Conservation (phyloP, 208 protist genomes). For the Trypanosoma platydactyli region DNA sequence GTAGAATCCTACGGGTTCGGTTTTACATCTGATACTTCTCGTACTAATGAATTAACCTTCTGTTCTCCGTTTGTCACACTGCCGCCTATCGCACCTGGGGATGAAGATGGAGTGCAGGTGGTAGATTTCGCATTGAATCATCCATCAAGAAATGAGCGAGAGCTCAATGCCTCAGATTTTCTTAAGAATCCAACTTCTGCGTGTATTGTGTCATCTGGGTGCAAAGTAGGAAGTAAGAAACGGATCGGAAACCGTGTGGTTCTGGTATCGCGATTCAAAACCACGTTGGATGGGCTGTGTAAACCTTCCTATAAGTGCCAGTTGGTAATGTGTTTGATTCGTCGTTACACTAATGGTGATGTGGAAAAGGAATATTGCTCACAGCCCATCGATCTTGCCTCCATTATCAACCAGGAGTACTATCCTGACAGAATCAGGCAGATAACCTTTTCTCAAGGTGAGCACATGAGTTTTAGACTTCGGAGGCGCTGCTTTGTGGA, state of each 20-base stretch:
- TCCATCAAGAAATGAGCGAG: slow-evolving; percentile 38
- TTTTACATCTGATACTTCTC: slow-evolving; percentile 52
- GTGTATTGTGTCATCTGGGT: slow-evolving; percentile 56
- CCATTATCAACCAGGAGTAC: slow-evolving; percentile 56
- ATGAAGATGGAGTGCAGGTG: slow-evolving; percentile 26
- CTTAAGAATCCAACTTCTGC: slow-evolving; percentile 47
- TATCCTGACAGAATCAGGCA: slow-evolving; percentile 42
- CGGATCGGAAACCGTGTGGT: slow-evolving; percentile 52
- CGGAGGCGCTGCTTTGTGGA: slow-evolving; percentile 51
- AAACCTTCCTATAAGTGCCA: slow-evolving; percentile 76
- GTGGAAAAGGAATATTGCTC: slow-evolving; percentile 31
- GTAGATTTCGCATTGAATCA: slow-evolving; percentile 60
- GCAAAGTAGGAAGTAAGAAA: slow-evolving; percentile 31
- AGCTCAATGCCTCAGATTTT: slow-evolving; percentile 45
- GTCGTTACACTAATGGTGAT: slow-evolving; percentile 34
- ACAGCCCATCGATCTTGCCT: slow-evolving; percentile 46
- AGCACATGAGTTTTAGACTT: slow-evolving; percentile 60
- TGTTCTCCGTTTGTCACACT: slow-evolving; percentile 22
- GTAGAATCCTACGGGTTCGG: slow-evolving; percentile 57
- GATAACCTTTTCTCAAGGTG: slow-evolving; percentile 47
- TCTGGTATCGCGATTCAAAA: slow-evolving; percentile 67
- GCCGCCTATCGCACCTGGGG: slow-evolving; percentile 5
- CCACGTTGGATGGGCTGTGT: slow-evolving; percentile 57
- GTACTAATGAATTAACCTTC: slow-evolving; percentile 15
- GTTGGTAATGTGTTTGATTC: slow-evolving; percentile 43